These are phyloP conservation scores for Mycena chlorophos DNA, from an alignment of 768 basidiomycete species.

Conservation along the genomic window DNA sequence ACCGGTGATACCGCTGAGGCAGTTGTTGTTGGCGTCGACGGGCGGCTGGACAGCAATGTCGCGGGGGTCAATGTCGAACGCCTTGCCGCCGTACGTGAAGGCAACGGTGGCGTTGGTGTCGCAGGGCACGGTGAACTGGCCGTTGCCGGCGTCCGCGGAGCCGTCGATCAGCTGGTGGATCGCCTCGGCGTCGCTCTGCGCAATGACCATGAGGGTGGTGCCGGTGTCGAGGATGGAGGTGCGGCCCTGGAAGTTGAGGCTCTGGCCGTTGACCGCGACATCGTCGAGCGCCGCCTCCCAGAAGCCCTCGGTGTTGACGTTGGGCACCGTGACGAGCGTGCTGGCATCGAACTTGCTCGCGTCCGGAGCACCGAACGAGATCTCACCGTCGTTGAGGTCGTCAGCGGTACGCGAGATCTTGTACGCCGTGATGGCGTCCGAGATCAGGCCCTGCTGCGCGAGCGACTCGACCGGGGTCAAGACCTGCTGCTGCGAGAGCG, in stretches of 20 bases:
- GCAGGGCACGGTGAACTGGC: slow-evolving; percentile 55
- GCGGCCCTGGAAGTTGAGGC: slow-evolving; percentile 54
- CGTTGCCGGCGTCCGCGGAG: slow-evolving; percentile 43
- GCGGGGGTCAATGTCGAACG: slow-evolving; percentile 59
- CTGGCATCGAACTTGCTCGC: slow-evolving; percentile 59
- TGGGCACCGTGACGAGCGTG: slow-evolving; percentile 60
- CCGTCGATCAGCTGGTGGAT: slow-evolving; percentile 47
- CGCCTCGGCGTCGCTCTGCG: slow-evolving; percentile 38
- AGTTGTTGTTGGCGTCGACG: slow-evolving; percentile 60
- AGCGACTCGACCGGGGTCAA: slow-evolving; percentile 74
- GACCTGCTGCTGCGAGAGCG: slow-evolving; percentile 63
- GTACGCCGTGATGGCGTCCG: slow-evolving; percentile 60
- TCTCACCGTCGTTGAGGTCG: slow-evolving; percentile 60
- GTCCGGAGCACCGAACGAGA: slow-evolving; percentile 51
- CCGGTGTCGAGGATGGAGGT: slow-evolving; percentile 74
- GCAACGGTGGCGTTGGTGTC: slow-evolving; percentile 42
- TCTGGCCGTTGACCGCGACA: slow-evolving; percentile 57
- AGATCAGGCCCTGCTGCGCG: slow-evolving; percentile 30
- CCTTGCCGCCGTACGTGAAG: slow-evolving; percentile 47
- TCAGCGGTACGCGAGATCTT: slow-evolving; percentile 78
- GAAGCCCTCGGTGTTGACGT: slow-evolving; percentile 70
- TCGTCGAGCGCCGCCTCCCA: slow-evolving; percentile 74
- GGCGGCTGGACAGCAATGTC: slow-evolving; percentile 60
- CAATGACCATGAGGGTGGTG: slow-evolving; percentile 54
- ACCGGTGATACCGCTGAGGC: slow-evolving; percentile 68